Conservation (phyloP, 106 monocot genomes). For the Platanthera guangdongensis region DNA sequence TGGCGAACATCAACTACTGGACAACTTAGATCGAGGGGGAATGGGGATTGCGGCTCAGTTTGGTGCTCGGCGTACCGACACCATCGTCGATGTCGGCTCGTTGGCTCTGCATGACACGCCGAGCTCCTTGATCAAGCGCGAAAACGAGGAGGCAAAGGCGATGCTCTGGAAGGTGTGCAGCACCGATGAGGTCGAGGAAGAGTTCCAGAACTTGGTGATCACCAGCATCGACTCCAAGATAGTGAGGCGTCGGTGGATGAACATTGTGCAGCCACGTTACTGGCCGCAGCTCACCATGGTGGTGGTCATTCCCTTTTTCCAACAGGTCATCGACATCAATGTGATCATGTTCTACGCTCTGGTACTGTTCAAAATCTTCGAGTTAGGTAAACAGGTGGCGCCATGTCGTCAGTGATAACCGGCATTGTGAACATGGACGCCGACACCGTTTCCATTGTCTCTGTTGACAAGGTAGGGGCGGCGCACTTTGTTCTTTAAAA, state of each 20-base stretch:
- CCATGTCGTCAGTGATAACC: slow-evolving; percentile 44
- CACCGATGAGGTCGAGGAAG: slow-evolving; percentile 16
- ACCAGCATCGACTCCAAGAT: slow-evolving; percentile 10
- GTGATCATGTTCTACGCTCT: slow-evolving; percentile 59
- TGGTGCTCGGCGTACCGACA: slow-evolving; percentile 22
- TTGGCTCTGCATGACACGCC: slow-evolving; percentile 41
- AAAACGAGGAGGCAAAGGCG: slow-evolving; percentile 22
- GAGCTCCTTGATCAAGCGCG: slow-evolving; percentile 35
- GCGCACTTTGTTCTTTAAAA: slow-evolving; percentile 11
- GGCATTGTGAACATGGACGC: slow-evolving; percentile 35
- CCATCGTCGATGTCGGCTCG: slow-evolving; percentile 30
- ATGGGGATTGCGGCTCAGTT: slow-evolving; percentile 33
- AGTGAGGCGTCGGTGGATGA: slow-evolving; percentile 32
- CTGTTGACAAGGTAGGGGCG: slow-evolving; percentile 15
- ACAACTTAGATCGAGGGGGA: slow-evolving; percentile 25
- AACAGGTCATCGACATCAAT: slow-evolving; percentile 57
- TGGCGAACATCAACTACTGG: slow-evolving; percentile 35
- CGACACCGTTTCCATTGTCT: slow-evolving; percentile 29
- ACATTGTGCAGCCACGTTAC: slow-evolving; percentile 32
- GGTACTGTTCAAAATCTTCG: slow-evolving; percentile 51
- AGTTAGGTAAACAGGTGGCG: slow-evolving; percentile 38
- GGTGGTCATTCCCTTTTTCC: slow-evolving; percentile 44
- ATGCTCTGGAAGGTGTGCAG: slow-evolving; percentile 28
- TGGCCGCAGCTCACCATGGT: slow-evolving; percentile 34
- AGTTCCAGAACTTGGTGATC: slow-evolving; percentile 13